Percentiles rank a stretch among this genome's conserved stretches.
Conservation (phyloP, 2,329 filamentous ascomycete genomes). For the Pseudocercospora vitis region DNA sequence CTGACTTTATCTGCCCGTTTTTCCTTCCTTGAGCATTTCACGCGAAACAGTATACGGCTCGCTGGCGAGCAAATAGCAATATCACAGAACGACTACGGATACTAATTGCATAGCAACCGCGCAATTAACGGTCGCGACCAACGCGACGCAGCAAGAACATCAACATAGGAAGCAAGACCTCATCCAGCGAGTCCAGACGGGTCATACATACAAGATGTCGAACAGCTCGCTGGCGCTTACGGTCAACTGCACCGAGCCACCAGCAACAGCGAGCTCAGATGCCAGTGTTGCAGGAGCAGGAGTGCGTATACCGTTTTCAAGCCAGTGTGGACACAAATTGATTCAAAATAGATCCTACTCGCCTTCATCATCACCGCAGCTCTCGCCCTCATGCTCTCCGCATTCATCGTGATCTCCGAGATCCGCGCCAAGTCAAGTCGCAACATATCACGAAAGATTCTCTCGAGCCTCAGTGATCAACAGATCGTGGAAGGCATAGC, state of each 20-base stretch:
- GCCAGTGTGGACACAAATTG: not conserved
- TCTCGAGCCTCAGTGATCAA: conserved; percentile 66
- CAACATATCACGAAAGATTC: conserved; percentile 61
- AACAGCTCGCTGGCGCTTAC: conserved; percentile 14
- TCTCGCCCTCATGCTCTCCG: conserved; percentile 57
- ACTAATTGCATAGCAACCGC: not conserved
- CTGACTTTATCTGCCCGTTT: not conserved
- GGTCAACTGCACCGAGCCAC: conserved; percentile 47
- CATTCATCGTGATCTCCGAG: conserved; percentile 59
- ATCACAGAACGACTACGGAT: too few species aligned
- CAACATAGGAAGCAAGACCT: not conserved
- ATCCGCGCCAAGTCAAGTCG: conserved; percentile 49
- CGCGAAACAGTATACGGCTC: too few species aligned
- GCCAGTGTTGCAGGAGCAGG: conserved; percentile 59
- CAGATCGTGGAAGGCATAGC: conserved; percentile 69
- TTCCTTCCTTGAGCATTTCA: not conserved
- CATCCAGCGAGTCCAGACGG: not conserved
- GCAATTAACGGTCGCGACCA: too few species aligned
- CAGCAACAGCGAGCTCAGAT: conserved; percentile 51
- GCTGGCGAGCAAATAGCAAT: not conserved
- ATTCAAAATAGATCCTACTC: conserved; percentile 54
- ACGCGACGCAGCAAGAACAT: too few species aligned
- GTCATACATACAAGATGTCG: conserved; percentile 10
- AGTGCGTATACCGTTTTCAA: conserved; percentile 41
- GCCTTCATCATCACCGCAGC: conserved; percentile 66